A percentile compares a stretch with the other conserved stretches of the same genome.
Evolutionary conservation across 305 asterid genomes (phyloP).

Genomic region (Ruellia speciosa): DNA sequence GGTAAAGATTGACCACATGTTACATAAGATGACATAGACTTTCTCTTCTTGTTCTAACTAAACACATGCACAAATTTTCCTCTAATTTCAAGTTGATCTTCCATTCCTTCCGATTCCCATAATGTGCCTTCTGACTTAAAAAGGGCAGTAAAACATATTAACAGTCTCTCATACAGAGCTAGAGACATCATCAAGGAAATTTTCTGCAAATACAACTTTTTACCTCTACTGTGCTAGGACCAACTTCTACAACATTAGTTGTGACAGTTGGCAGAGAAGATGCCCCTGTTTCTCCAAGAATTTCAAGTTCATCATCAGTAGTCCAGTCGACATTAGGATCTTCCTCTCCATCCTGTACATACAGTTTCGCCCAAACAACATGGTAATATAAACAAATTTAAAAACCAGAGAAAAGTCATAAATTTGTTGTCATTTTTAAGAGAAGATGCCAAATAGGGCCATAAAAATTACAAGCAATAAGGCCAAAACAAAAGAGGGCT

Average conservation of each 20-base stretch:
- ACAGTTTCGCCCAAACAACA: not conserved
- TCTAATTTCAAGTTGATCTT: too few relatives aligned
- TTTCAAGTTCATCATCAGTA: conserved; percentile 49
- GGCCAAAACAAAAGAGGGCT: not conserved
- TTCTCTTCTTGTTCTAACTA: too few relatives aligned
- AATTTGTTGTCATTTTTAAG: too few relatives aligned
- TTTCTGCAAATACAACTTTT: conserved; percentile 7
- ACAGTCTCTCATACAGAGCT: too few relatives aligned
- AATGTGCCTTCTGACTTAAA: too few relatives aligned
- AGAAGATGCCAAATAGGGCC: not conserved
- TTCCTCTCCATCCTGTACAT: conserved; percentile 35
- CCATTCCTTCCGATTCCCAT: too few relatives aligned
- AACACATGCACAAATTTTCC: too few relatives aligned
- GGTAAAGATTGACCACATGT: too few relatives aligned
- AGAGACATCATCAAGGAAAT: not conserved
- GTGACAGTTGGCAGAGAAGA: conserved; percentile 21
- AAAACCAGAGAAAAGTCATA: not conserved
- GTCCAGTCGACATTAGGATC: conserved; percentile 41
- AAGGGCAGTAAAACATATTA: too few relatives aligned
- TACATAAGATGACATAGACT: too few relatives aligned
- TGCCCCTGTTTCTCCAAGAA: conserved; percentile 20
- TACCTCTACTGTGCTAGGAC: conserved; percentile 29
- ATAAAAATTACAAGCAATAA: not conserved
- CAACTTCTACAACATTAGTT: conserved; percentile 12
- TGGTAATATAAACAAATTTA: conserved; percentile 6